phyloP scores from a whole-genome alignment of 2,329 filamentous ascomycete species.

The Colletotrichum tamarilloi region DNA sequence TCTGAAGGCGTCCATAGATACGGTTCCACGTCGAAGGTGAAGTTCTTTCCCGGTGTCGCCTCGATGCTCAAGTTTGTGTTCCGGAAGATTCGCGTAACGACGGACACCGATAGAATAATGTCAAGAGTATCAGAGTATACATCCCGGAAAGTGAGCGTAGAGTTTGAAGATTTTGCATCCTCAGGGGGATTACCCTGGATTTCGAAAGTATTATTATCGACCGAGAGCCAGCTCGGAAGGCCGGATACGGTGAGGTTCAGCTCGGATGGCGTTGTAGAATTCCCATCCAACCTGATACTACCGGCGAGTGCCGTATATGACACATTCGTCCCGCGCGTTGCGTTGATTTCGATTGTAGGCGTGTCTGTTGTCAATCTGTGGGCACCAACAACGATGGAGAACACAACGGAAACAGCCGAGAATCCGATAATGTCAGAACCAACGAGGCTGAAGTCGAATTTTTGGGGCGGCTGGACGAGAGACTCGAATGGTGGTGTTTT shows the following conservation, averaged over 20 bases:
- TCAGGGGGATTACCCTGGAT: conserved; percentile 73
- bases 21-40: conserved; percentile 55
- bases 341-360: conserved; percentile 66
- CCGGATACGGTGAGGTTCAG: conserved; percentile 63
- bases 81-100: conserved; percentile 53
- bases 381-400: conserved; percentile 77
- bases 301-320: conserved; percentile 62
- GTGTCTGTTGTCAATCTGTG: conserved; percentile 76
- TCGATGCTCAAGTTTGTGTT: conserved; percentile 52
- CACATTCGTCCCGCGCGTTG: conserved; percentile 63
- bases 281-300: conserved; percentile 68
- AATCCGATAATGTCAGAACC: conserved; percentile 86
- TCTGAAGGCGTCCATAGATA: conserved; percentile 55
- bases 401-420: conserved; percentile 71
- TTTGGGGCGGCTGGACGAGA: conserved; percentile 75
- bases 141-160: conserved; percentile 72
- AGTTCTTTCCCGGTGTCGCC: conserved; percentile 51
- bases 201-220: conserved; percentile 70
- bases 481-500: conserved; percentile 73
- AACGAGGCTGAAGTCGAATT: conserved; percentile 77
- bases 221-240: conserved; percentile 75
- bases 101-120: conserved; percentile 58
- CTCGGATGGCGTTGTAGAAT: conserved; percentile 58
- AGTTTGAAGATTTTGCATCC: conserved; percentile 68
- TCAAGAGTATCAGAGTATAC: conserved; percentile 68